These are phyloP conservation scores for Penicillium samsonianum DNA, from an alignment of 495 filamentous ascomycete species.

Conservation along the genomic window DNA sequence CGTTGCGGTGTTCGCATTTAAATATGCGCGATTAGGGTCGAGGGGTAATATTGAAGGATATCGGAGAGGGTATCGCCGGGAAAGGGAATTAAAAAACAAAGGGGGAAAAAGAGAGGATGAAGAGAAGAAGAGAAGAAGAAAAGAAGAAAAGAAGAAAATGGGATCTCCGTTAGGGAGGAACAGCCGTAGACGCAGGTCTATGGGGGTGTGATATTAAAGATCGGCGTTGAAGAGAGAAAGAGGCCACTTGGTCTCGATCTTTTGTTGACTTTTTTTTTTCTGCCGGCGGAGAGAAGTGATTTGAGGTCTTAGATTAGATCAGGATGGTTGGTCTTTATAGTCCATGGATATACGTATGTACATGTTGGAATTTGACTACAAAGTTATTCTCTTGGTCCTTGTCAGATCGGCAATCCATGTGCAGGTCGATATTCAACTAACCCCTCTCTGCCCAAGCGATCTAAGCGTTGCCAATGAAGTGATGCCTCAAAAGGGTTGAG, in stretches of 20 bases:
- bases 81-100: not conserved
- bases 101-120: not conserved
- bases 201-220: not conserved
- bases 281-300: conserved; percentile 11
- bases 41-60: not conserved
- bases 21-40: not conserved
- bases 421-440: conserved; percentile 1
- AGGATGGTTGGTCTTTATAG: not conserved
- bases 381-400: not conserved
- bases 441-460: not conserved
- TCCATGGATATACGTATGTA: not conserved
- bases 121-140: not conserved
- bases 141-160: conserved; percentile 2
- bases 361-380: not conserved
- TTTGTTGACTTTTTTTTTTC: conserved; percentile 16
- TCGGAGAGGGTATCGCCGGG: not conserved
- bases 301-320: conserved; percentile 1
- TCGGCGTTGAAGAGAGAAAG: conserved; percentile 1
- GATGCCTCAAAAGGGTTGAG: conserved; percentile 11
- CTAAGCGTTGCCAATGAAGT: conserved; percentile 25
- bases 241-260: conserved; percentile 13
- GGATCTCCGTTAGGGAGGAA: not conserved
- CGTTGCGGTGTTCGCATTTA: not conserved
- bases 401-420: conserved; percentile 12
- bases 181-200: conserved; percentile 5